Evolutionary conservation across 768 basidiomycete genomes (phyloP).

Genomic region (Lepiota subincarnata): DNA sequence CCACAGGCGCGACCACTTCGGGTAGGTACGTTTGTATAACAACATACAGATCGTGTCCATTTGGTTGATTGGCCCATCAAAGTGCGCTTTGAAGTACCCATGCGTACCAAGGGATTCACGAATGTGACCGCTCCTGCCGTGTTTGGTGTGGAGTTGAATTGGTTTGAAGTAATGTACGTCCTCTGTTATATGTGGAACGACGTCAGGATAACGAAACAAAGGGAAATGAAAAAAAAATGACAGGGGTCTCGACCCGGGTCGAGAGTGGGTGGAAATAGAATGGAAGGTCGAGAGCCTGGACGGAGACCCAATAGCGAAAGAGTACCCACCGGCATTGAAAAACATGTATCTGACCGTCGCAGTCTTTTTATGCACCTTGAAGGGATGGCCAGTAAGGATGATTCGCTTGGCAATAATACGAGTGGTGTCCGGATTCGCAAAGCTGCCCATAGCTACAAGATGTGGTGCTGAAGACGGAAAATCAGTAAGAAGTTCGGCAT

Average conservation of each 20-base stretch:
- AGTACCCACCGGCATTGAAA: slow-evolving; percentile 72
- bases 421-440: slow-evolving; percentile 86
- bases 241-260: neutral
- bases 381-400: slow-evolving; percentile 91
- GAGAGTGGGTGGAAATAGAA: neutral
- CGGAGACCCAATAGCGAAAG: neutral
- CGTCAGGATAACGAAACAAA: neutral
- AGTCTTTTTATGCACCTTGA: slow-evolving; percentile 95
- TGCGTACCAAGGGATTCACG: slow-evolving; percentile 92
- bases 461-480: slow-evolving; percentile 50
- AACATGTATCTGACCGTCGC: slow-evolving; percentile 99
- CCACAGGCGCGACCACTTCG: slow-evolving; percentile 74
- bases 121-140: slow-evolving; percentile 86
- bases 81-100: slow-evolving; percentile 95
- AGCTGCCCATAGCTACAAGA: slow-evolving; percentile 86
- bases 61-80: slow-evolving; percentile 89
- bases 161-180: slow-evolving; percentile 93
- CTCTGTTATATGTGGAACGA: slow-evolving; percentile 37
- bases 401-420: slow-evolving; percentile 92
- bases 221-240: neutral
- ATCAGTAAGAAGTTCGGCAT: neutral
- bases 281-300: neutral
- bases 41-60: slow-evolving; percentile 98
- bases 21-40: slow-evolving; percentile 92
- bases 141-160: slow-evolving; percentile 89